Conservation (phyloP, 805 yeast genomes). For the Myxozyma neotropica region DNA sequence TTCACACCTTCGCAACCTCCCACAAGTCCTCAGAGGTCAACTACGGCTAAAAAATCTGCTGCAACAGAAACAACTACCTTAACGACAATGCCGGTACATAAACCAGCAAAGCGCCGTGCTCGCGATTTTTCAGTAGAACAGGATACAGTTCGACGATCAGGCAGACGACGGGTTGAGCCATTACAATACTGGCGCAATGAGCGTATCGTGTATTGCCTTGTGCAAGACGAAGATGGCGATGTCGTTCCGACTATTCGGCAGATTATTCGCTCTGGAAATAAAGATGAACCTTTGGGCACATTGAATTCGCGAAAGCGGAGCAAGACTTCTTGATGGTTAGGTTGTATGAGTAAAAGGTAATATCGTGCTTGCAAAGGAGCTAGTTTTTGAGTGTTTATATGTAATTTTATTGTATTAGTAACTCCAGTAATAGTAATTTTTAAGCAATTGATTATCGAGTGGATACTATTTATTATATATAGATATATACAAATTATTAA, state of each 20-base stretch:
- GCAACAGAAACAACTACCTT: no score
- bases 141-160: conserved; percentile 15
- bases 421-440: no score
- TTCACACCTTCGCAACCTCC: no score
- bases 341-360: no score
- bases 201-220: conserved; percentile 56
- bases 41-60: not conserved
- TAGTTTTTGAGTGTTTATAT: no score
- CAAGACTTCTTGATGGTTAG: not conserved
- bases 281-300: not conserved
- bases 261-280: conserved; percentile 12
- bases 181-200: conserved; percentile 86
- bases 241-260: conserved; percentile 38
- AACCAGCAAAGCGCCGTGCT: not conserved
- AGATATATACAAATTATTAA: no score
- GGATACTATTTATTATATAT: no score
- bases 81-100: not conserved
- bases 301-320: not conserved
- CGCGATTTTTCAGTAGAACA: not conserved
- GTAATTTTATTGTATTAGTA: no score
- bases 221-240: conserved; percentile 35
- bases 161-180: conserved; percentile 48
- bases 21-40: no score
- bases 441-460: no score
- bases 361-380: no score